Evolutionary conservation across 306 rosid species (phyloP).

Genomic region (Begonia loranthoides): DNA sequence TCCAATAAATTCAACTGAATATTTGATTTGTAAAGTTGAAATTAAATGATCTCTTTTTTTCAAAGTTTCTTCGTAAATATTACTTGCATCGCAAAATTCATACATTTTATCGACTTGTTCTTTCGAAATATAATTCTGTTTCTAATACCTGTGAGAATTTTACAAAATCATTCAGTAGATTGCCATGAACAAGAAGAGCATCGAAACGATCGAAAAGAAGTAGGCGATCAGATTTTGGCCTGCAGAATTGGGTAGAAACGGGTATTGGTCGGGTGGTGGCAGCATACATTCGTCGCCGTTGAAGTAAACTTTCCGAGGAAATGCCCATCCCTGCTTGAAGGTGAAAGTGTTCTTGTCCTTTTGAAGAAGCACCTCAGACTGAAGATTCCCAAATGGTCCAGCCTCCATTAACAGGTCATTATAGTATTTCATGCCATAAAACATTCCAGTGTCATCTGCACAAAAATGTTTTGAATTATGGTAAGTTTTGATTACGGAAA

Average conservation of each 20-base stretch:
- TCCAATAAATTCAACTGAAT: too few species aligned
- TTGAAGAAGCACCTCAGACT: slow-evolving; percentile 67
- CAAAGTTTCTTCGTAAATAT: too few species aligned
- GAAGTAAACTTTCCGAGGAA: slow-evolving; percentile 77
- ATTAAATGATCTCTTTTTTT: too few species aligned
- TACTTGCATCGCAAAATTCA: too few species aligned
- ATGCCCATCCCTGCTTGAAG: slow-evolving; percentile 89
- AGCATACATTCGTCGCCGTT: slow-evolving; percentile 93
- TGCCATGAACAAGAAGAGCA: slow-evolving; percentile 33
- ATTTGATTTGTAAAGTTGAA: too few species aligned
- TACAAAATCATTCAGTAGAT: slow-evolving; percentile 24
- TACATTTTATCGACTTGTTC: too few species aligned
- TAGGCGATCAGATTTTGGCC: slow-evolving; percentile 10
- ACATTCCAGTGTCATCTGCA: slow-evolving; percentile 95
- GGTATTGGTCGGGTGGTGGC: slow-evolving; percentile 84
- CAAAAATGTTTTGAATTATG: background rate
- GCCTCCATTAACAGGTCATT: slow-evolving; percentile 81
- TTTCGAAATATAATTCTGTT: too few species aligned
- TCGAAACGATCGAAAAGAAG: slow-evolving; percentile 23
- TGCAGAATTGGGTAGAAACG: slow-evolving; percentile 65
- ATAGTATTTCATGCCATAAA: slow-evolving; percentile 64
- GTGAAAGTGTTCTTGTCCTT: slow-evolving; percentile 72
- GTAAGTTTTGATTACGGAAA: too few species aligned
- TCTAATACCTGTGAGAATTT: background rate
- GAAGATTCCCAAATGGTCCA: slow-evolving; percentile 67